Percentiles rank a stretch among this genome's conserved stretches.
These are phyloP conservation scores for Penicillium sp. DNA, from an alignment of 2,329 filamentous ascomycete genomes.

Conservation along the genomic window DNA sequence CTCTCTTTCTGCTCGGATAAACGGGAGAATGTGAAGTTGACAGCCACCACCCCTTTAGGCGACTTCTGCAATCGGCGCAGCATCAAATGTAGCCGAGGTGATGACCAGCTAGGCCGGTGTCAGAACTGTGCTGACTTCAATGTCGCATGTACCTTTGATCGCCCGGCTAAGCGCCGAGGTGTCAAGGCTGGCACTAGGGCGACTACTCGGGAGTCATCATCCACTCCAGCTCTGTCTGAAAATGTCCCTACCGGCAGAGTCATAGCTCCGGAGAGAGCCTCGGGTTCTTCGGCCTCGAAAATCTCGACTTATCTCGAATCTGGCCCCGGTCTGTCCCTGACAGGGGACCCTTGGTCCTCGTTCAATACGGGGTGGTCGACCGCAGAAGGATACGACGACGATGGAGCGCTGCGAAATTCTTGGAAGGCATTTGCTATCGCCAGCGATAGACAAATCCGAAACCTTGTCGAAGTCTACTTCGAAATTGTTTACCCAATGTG, in stretches of 20 bases:
- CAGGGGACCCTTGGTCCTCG: slow-evolving; percentile 25
- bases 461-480: slow-evolving; percentile 56
- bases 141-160: slow-evolving; percentile 54
- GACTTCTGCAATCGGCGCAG: slow-evolving; percentile 57
- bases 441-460: slow-evolving; percentile 44
- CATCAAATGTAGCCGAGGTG: slow-evolving; percentile 49
- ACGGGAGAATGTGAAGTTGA: slow-evolving; percentile 17
- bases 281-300: slow-evolving; percentile 22
- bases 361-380: slow-evolving; percentile 23
- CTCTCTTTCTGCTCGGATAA: slow-evolving; percentile 7
- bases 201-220: slow-evolving; percentile 13
- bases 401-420: slow-evolving; percentile 33
- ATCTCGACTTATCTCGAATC: slow-evolving; percentile 21
- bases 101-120: slow-evolving; percentile 45
- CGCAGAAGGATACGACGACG: slow-evolving; percentile 25
- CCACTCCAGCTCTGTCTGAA: slow-evolving; percentile 5
- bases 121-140: slow-evolving; percentile 57
- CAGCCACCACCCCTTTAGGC: slow-evolving; percentile 25
- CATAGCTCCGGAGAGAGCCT: slow-evolving; percentile 13
- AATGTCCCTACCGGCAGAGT: neutral
- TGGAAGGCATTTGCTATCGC: slow-evolving; percentile 49
- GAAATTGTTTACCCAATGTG: slow-evolving; percentile 59
- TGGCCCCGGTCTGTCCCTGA: slow-evolving; percentile 14
- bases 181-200: slow-evolving; percentile 28
- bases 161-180: slow-evolving; percentile 48